Percentiles rank a stretch among this genome's conserved stretches.
Evolutionary conservation across 345 rosid species (phyloP).

Genomic region (Zanthoxylum bungeanum): DNA sequence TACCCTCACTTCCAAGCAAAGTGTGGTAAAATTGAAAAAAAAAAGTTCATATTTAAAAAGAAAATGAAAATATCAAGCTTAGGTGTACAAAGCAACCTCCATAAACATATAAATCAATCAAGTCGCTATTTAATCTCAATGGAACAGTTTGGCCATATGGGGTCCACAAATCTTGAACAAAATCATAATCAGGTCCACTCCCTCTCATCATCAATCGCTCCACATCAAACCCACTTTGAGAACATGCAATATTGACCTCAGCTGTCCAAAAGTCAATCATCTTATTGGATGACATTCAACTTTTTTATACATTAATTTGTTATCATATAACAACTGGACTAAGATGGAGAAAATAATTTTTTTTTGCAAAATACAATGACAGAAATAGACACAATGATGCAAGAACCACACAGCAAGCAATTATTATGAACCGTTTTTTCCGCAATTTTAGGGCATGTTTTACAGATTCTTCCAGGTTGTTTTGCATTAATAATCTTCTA

Average conservation of each 20-base stretch:
- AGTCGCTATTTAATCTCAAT: not conserved
- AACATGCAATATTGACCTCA: slow-evolving; percentile 26
- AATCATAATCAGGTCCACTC: slow-evolving; percentile 27
- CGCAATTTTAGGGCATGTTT: slow-evolving; percentile 6
- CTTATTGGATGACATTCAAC: slow-evolving; percentile 9
- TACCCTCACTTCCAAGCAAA: slow-evolving; percentile 4
- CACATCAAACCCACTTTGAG: slow-evolving; percentile 17
- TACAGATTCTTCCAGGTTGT: not conserved
- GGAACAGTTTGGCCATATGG: not conserved
- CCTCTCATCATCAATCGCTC: not conserved
- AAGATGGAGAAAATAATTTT: not conserved
- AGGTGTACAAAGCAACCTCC: slow-evolving; percentile 4
- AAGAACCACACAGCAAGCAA: not conserved
- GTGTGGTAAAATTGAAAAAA: not conserved
- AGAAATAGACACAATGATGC: slow-evolving; percentile 5
- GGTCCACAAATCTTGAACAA: slow-evolving; percentile 24
- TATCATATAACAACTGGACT: not conserved
- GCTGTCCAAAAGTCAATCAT: not conserved
- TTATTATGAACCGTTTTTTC: slow-evolving; percentile 2
- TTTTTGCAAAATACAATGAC: not conserved
- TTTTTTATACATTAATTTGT: not conserved
- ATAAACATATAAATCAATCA: not conserved
- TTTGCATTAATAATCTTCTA: no score
- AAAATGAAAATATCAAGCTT: not conserved
- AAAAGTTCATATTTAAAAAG: no score